Evolutionary conservation across 2,329 filamentous ascomycete genomes (phyloP).

Genomic region (Colletotrichum horii): DNA sequence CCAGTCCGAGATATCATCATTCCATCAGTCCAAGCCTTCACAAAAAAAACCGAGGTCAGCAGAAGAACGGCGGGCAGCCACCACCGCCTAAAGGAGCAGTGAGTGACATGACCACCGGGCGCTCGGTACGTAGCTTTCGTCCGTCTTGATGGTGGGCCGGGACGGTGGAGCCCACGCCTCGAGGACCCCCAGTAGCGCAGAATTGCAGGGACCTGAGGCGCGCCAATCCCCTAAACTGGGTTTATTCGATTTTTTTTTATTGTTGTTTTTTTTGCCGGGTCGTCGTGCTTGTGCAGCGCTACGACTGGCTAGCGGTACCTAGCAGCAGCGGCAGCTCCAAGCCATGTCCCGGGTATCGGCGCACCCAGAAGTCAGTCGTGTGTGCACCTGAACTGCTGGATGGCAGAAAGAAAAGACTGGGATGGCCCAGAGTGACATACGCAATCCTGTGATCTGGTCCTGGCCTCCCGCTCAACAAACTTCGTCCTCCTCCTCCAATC

Average conservation of each 20-base stretch:
- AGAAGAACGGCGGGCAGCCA: neutral
- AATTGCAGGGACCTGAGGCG: constrained; percentile 10
- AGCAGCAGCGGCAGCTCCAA: neutral
- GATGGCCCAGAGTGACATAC: constrained; percentile 21
- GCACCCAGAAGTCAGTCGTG: neutral
- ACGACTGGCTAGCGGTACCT: neutral
- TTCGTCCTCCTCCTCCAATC: neutral
- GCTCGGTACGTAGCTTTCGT: neutral
- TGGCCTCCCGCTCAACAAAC: constrained; percentile 7
- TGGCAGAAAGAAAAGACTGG: neutral
- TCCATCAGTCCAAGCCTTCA: neutral
- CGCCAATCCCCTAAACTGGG: constrained; percentile 11
- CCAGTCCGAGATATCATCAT: neutral
- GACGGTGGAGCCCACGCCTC: neutral
- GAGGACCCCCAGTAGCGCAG: constrained; percentile 7
- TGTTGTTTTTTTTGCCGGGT: neutral
- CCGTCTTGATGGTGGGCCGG: neutral
- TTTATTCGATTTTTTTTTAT: neutral
- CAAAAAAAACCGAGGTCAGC: neutral
- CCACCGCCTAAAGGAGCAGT: neutral
- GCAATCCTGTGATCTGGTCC: constrained; percentile 13
- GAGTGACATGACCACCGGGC: constrained; percentile 4
- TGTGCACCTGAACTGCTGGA: neutral
- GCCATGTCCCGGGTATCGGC: constrained; percentile 6
- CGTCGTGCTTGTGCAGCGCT: neutral